A percentile compares a stretch with the other conserved stretches of the same genome.
phyloP scores from a whole-genome alignment of 2,329 filamentous ascomycete species.

The Kalaharituber pfeilii region DNA sequence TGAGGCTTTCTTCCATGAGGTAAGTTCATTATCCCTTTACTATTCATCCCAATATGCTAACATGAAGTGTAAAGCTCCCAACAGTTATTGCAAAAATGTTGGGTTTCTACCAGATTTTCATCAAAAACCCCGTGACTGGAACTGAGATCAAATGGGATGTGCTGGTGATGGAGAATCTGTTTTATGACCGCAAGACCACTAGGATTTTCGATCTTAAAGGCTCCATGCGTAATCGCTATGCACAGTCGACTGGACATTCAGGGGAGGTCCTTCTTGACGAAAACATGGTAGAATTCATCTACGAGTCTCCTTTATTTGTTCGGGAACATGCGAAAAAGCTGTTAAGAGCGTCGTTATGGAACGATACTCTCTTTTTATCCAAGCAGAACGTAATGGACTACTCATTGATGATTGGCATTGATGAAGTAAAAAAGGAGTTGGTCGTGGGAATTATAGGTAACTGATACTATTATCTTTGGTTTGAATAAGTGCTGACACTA shows the following conservation, averaged over 20 bases:
- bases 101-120: constrained; percentile 90
- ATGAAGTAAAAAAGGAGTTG: constrained; percentile 73
- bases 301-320: constrained; percentile 86
- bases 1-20: constrained; percentile 79
- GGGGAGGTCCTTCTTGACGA: constrained; percentile 95
- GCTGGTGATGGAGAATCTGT: constrained; percentile 91
- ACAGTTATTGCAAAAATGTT: constrained; percentile 99
- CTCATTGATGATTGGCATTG: constrained; percentile 92
- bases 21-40: constrained; percentile 44
- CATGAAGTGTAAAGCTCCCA: constrained; percentile 38
- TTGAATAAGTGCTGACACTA: constrained; percentile 1
- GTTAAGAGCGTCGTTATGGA: constrained; percentile 81
- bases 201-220: constrained; percentile 93
- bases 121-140: constrained; percentile 83
- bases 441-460: constrained; percentile 74
- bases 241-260: constrained; percentile 83
- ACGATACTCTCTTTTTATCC: constrained; percentile 88
- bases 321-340: constrained; percentile 93
- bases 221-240: constrained; percentile 96
- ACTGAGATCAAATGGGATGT: constrained; percentile 90
- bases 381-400: constrained; percentile 99
- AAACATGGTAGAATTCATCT: constrained; percentile 98
- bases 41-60: constrained; percentile 42
- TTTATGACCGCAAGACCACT: constrained; percentile 82
- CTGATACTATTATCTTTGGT: constrained; percentile 20